Conservation (phyloP, 2,329 filamentous ascomycete genomes). For the Ambrosiella cleistominuta region DNA sequence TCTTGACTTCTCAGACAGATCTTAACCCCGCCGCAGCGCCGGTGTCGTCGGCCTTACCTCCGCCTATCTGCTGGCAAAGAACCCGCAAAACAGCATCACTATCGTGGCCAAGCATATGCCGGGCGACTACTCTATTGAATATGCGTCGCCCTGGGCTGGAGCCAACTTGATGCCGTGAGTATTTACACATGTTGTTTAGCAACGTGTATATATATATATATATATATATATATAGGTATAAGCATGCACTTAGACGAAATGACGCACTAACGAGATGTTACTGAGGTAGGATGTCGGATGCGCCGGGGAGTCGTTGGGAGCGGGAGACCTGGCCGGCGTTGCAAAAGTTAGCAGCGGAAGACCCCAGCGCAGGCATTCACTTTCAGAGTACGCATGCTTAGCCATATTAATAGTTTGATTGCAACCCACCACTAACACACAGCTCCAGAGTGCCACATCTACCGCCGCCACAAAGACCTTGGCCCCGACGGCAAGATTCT, state of each 20-base stretch:
- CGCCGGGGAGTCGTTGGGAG: conserved; percentile 37
- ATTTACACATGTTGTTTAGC: no score
- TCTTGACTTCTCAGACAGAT: neutral
- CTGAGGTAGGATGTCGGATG: conserved; percentile 26
- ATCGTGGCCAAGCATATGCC: conserved; percentile 80
- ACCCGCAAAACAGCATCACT: conserved; percentile 36
- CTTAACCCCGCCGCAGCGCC: conserved; percentile 19
- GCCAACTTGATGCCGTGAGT: conserved; percentile 61
- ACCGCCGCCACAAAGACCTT: conserved; percentile 45
- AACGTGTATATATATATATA: neutral
- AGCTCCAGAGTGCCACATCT: conserved; percentile 28
- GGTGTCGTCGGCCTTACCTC: conserved; percentile 35
- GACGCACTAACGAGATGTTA: neutral
- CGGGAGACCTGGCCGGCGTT: conserved; percentile 46
- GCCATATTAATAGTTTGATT: neutral
- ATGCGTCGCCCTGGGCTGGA: conserved; percentile 77
- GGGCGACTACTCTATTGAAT: conserved; percentile 81
- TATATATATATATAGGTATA: no score
- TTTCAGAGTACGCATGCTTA: conserved; percentile 42
- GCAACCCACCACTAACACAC: neutral
- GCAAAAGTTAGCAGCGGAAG: conserved; percentile 39
- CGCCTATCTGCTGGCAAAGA: conserved; percentile 30
- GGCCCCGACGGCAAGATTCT: conserved; percentile 18
- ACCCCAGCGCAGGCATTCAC: conserved; percentile 65
- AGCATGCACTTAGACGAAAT: no score